Evolutionary conservation across 805 yeast genomes (phyloP), one percentile per base, ranked within the genome.

Genomic region (Wickerhamomyces ciferrii): DNA sequence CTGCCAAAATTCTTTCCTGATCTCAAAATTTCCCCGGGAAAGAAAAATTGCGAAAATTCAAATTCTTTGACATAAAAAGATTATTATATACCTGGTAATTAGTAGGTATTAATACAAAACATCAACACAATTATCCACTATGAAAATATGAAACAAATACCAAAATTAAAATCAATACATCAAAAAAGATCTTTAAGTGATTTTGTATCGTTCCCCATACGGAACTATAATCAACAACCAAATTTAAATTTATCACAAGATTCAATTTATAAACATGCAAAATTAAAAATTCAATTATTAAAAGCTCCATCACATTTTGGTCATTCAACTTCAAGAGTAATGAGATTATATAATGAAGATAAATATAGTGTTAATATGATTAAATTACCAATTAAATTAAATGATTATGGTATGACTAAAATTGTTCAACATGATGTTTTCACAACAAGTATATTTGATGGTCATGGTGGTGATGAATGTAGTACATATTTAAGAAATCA

Each of bases 401-500:
- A 53, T 42, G 54, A 66, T 49, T 54, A 55, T 52, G 64, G 60
- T 5, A 44, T 52, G 45, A 42, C 47, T 35, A 52, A 52, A 36
- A 43, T 35, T 4, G 43, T 57, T 40, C 20, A 48, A 25, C 52
- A 52, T 35, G 37, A 48, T 1, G 80, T 83, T 18, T 86, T 92
- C 67, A 80, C 79, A 53, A 82, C 87, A 56, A 79, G 80, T 41
- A 75, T 94, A 2, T 90, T 87, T 63, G 99, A 94, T 66, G 99
- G 99, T 10, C 99, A 94, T 66, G 99, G 98, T 8, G 96, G 96
- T 20, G 74, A 72, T 21, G 82, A 83, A 45, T 87, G 96, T 56
- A 74, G 90, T 41, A 73, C 70, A 21, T 85, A 75, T 56, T 68
- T 91, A 13, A 67, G 73, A 19, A 64, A 71, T 3, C 69, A 80